Evolutionary conservation across 164 flowering plant genomes (phyloP), one percentile per base, ranked within the genome.

Genomic region (Buxus sempervirens): DNA sequence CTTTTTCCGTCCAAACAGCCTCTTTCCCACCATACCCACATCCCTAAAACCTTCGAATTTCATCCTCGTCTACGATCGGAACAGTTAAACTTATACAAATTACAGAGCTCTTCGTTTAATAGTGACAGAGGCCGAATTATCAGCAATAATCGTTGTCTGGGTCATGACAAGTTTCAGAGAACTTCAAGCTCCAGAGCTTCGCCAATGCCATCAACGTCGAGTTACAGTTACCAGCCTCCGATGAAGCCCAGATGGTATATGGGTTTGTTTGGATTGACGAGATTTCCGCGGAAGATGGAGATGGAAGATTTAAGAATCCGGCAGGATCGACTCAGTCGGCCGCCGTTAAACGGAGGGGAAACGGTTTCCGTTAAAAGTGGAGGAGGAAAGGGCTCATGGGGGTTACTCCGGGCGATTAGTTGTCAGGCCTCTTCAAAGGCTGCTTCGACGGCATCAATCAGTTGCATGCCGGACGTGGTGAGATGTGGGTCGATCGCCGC

Each of bases 211-310:
- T 15, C 21, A 8, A 5, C 4, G 15, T 21, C 54, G 8, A 9
- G 18, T 25, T n/a, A n/a, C n/a, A n/a, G n/a, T n/a, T 59, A 69
- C 10, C 19, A 56, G 19, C 24, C 41, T 41, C 28, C 55, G 15
- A 26, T 58, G 38, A 82, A 69, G 72, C 78, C 80, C 5, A 67
- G 75, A 60, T 78, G 81, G 82, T 69, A 68, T 21, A 1, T 79
- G 23, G 41, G 79, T 24, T 55, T 79, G 78, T 81, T 87, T 20
- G 89, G 91, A 20, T n/a, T 75, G 69, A 75, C 76, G 49, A 85
- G 74, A 72, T 38, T 82, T 32, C 90, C 90, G n/a, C 67, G 84
- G n/a, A 87, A 84, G 78, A 90, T 86, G 85, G 91, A 82, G 62
- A 76, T 86, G 24, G 75, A 64, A 24, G 96, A 86, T 48, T 85